Evolutionary conservation across 176 grass and related monocot genomes (phyloP).

Genomic region (Musa beccarii): DNA sequence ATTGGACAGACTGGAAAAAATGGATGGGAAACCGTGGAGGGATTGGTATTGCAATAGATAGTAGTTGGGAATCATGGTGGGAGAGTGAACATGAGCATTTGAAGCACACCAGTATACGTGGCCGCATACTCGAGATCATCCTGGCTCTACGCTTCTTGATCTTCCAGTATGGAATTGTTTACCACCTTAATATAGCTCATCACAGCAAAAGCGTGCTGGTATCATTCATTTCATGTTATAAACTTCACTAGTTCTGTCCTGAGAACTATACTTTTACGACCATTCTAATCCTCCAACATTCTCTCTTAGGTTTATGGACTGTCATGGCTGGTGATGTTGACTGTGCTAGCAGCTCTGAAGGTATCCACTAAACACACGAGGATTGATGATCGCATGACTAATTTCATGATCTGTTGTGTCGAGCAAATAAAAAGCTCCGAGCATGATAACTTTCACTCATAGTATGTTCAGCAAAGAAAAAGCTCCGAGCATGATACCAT

Average conservation of each 20-base stretch:
- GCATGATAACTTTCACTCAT: not conserved
- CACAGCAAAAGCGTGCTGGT: slow-evolving; percentile 68
- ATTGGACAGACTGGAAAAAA: slow-evolving; percentile 82
- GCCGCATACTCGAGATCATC: slow-evolving; percentile 72
- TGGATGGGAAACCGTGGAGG: slow-evolving; percentile 84
- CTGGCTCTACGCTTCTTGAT: slow-evolving; percentile 87
- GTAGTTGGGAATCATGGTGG: slow-evolving; percentile 98
- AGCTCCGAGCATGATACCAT: too few relatives aligned
- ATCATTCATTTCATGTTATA: slow-evolving; percentile 14
- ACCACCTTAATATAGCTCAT: slow-evolving; percentile 73
- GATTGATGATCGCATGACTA: not conserved
- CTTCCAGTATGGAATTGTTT: slow-evolving; percentile 96
- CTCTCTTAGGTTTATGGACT: slow-evolving; percentile 69
- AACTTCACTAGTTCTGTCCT: slow-evolving; percentile 9
- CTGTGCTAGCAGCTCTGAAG: slow-evolving; percentile 80
- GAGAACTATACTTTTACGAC: slow-evolving; percentile 6
- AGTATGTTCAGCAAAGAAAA: not conserved
- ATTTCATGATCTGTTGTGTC: not conserved
- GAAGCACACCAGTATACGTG: slow-evolving; percentile 51
- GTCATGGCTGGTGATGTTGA: slow-evolving; percentile 92
- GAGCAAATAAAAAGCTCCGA: not conserved
- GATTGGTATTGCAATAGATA: slow-evolving; percentile 55
- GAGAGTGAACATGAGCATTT: slow-evolving; percentile 67
- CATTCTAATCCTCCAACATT: slow-evolving; percentile 11
- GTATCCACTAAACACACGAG: slow-evolving; percentile 21